A percentile compares a stretch with the other conserved stretches of the same genome.
Evolutionary conservation across 108 stramenopile species (phyloP).

Genomic region (Cyclotella baltica): DNA sequence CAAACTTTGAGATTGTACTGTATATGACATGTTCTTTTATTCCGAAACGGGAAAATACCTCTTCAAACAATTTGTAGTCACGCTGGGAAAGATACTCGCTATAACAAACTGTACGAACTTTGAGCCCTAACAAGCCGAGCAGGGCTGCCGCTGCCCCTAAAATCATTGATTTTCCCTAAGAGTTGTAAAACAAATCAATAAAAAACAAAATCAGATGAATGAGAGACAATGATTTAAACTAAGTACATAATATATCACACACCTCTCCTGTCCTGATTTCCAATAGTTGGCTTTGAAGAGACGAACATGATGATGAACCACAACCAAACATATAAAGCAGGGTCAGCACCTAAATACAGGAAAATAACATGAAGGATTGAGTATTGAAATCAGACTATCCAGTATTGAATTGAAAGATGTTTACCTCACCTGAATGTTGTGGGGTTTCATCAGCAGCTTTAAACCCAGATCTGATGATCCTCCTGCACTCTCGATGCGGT

Average conservation of each 20-base stretch:
- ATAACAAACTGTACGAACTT: conserved; percentile 71
- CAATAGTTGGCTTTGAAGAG: conserved; percentile 60
- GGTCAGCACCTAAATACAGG: conserved; percentile 42
- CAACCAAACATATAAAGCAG: conserved; percentile 67
- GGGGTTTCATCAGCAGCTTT: conserved; percentile 64
- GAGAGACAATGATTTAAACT: no score
- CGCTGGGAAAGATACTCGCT: conserved; percentile 66
- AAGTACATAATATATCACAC: no score
- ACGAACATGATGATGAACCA: conserved; percentile 16
- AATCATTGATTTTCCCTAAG: conserved; percentile 77
- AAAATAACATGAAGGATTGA: no score
- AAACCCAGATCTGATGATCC: conserved; percentile 48
- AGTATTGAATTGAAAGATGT: neutral
- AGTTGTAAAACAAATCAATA: no score
- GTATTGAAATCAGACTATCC: neutral
- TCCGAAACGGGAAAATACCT: conserved; percentile 59
- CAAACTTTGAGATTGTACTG: conserved; percentile 63
- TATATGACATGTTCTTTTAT: conserved; percentile 45
- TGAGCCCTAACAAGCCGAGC: conserved; percentile 60
- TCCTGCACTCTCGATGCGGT: conserved; percentile 52
- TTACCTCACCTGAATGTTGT: conserved; percentile 51
- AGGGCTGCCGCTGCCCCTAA: conserved; percentile 60
- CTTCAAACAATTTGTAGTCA: conserved; percentile 59
- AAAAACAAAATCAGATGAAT: no score
- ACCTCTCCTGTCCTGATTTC: conserved; percentile 66